A percentile compares a stretch with the other conserved stretches of the same genome.
Conservation (phyloP, 2,329 filamentous ascomycete genomes). For the Talaromyces piceae region DNA sequence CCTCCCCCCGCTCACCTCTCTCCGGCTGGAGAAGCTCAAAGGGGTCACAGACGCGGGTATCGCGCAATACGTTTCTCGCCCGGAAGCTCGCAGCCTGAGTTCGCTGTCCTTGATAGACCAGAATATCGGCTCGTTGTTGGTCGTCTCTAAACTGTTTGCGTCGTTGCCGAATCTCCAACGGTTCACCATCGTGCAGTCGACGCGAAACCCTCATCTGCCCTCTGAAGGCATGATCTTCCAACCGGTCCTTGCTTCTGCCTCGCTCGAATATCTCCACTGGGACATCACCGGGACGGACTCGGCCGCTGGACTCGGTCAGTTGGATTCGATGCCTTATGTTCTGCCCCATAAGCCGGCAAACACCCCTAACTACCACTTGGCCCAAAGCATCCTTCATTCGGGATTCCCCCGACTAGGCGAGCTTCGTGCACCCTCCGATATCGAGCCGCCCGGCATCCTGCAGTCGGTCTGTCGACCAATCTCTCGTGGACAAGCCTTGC, state of each 20-base stretch:
- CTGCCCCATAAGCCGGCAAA: constrained; percentile 26
- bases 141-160: constrained; percentile 46
- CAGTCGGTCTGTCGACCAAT: constrained; percentile 38
- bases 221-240: constrained; percentile 38
- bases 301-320: constrained; percentile 27
- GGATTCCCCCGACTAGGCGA: constrained; percentile 36
- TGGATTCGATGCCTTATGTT: constrained; percentile 32
- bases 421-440: constrained; percentile 38
- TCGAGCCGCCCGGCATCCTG: constrained; percentile 36
- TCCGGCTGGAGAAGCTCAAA: constrained; percentile 49
- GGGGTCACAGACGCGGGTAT: constrained; percentile 52
- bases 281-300: constrained; percentile 40
- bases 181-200: constrained; percentile 47
- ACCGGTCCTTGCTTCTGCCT: constrained; percentile 42
- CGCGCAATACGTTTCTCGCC: constrained; percentile 43
- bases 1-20: constrained; percentile 44
- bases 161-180: constrained; percentile 39
- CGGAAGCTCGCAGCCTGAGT: constrained; percentile 38
- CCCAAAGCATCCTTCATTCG: constrained; percentile 35
- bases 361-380: constrained; percentile 36
- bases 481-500: constrained; percentile 29
- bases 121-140: constrained; percentile 44
- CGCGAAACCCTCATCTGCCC: constrained; percentile 40
- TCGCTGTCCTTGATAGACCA: constrained; percentile 47
- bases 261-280: constrained; percentile 51